Base-by-base conservation (phyloP, 495 filamentous ascomycete species). In the Podospora sp. region DNA sequence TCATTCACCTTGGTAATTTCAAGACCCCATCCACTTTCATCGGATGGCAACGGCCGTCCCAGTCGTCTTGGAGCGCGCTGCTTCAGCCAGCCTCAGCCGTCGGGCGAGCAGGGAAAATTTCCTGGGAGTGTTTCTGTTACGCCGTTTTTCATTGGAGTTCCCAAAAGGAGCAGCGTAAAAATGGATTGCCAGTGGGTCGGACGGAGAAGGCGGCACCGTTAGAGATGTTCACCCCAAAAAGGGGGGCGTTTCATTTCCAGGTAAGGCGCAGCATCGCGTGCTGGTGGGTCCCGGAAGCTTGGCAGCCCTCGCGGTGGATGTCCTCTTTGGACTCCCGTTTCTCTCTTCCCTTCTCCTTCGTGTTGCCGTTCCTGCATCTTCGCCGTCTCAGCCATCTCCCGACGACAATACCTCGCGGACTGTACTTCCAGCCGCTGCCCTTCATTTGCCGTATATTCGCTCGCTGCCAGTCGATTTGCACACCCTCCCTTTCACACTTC, bases 371-470 rank as follows among this genome's bases (percentile, higher is more conserved):
- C 35, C 60, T 27, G 33, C 33, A 25, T 62, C 22, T 62, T 50
- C 6, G 25, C 33, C 35, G 25, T 57, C 62, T 57, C 61, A 51
- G 33, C 25, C 62, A 20, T 56, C 21, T 21, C 52, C 22, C 29
- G 16, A 50, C 29, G 50, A 24, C 50, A 35, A 29, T 56, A 20
- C 52, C 50, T 53, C 63, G 63, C 53, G 51, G 63, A n/a, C 40
- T 65, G 52, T 65, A 33, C 21, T 62, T 49, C 63, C 63, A 65
- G 63, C 63, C 63, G 63, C 63, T 36, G 52, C 63, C 63, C 21
- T 35, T 65, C 63, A 22, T 57, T 65, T 63, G 35, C 16, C 63
- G 57, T 65, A 65, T 65, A 65, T 49, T 57, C 63, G 14, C 51
- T 65, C 52, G 51, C 36, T 65, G 36, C 61, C 22, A n/a, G 18